Evolutionary conservation across 164 flowering plant genomes (phyloP).

Genomic region (Liquidambar formosana): DNA sequence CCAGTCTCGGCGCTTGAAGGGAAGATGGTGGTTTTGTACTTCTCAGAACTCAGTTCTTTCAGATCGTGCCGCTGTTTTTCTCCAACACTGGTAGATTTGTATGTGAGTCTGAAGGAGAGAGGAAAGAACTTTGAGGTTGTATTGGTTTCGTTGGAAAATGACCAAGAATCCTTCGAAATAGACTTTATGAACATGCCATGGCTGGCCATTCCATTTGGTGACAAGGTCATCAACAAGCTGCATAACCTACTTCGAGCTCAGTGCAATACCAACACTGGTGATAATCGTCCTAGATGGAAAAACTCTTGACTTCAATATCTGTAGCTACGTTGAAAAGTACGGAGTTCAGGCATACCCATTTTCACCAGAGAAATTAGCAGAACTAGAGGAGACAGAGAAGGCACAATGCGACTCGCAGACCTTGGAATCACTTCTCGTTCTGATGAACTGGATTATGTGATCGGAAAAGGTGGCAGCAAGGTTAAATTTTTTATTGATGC

Average conservation of each 20-base stretch:
- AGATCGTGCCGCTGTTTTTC: not conserved
- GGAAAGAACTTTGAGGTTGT: constrained; percentile 9
- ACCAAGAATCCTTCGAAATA: not conserved
- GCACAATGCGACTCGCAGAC: not conserved
- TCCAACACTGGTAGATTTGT: not conserved
- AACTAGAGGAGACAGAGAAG: not conserved
- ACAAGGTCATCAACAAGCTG: not conserved
- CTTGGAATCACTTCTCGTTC: constrained; percentile 5
- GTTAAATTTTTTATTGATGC: not conserved
- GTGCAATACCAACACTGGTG: not conserved
- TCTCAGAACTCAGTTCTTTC: not conserved
- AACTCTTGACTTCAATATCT: not conserved
- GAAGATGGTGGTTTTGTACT: constrained; percentile 8
- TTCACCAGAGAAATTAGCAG: constrained; percentile 6
- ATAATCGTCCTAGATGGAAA: constrained; percentile 7
- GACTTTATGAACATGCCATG: constrained; percentile 9
- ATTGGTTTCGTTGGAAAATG: not conserved
- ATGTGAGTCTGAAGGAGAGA: not conserved
- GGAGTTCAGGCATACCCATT: constrained; percentile 7
- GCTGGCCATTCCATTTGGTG: constrained; percentile 1
- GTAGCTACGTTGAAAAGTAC: not conserved
- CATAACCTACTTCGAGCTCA: not conserved
- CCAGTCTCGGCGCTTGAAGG: constrained; percentile 12
- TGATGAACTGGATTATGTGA: constrained; percentile 6
- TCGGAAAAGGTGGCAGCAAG: constrained; percentile 1